These are phyloP conservation scores for Zizania latifolia DNA, from an alignment of 176 grass and related monocot species.

Conservation along the genomic window DNA sequence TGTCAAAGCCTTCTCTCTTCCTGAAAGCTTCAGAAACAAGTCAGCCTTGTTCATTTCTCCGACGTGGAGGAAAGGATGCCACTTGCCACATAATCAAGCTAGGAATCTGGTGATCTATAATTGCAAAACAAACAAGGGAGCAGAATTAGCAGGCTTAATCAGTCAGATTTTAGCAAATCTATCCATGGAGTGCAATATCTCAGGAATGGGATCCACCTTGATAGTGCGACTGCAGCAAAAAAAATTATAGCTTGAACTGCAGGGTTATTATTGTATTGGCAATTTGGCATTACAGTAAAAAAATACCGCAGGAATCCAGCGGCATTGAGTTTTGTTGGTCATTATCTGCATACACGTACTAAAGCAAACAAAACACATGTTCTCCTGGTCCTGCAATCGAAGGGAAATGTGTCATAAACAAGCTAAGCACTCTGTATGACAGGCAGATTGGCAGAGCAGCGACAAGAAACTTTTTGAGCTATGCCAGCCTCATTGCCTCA, in stretches of 20 bases:
- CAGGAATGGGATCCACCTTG: neutral
- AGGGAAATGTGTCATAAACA: slow-evolving; percentile 25
- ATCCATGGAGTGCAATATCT: neutral
- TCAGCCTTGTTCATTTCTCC: slow-evolving; percentile 38
- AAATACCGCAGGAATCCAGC: neutral
- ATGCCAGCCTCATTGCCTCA: slow-evolving; percentile 50
- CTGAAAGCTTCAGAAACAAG: slow-evolving; percentile 39
- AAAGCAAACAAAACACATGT: slow-evolving; percentile 50
- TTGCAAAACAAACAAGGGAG: neutral
- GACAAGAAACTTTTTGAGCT: slow-evolving; percentile 41
- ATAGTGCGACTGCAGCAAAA: neutral
- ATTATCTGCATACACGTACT: slow-evolving; percentile 4
- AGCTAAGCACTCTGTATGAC: slow-evolving; percentile 38
- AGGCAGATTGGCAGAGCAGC: slow-evolving; percentile 37
- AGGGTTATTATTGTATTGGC: neutral
- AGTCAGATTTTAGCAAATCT: slow-evolving; percentile 4
- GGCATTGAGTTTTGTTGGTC: slow-evolving; percentile 3
- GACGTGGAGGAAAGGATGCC: slow-evolving; percentile 41
- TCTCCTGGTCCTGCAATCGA: slow-evolving; percentile 25
- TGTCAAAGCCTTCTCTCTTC: neutral
- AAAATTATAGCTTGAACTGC: neutral
- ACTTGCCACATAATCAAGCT: slow-evolving; percentile 29
- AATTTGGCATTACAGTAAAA: neutral
- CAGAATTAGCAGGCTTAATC: neutral
- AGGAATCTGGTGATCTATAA: slow-evolving; percentile 13